Conservation (phyloP, 164 flowering plant species). For the Malania oleifera region DNA sequence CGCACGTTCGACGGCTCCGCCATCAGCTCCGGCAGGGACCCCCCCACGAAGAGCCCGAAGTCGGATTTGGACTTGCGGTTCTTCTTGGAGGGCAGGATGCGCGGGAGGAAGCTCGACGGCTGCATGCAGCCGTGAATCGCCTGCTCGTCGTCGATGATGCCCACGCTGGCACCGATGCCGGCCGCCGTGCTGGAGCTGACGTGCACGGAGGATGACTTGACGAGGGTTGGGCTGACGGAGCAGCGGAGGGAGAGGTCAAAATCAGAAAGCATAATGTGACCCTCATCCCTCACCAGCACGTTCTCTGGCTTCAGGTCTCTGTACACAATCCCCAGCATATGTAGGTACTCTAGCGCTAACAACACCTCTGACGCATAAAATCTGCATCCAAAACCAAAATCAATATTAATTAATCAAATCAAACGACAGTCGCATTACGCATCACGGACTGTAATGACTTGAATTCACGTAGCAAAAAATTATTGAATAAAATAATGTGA, state of each 20-base stretch:
- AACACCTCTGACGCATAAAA: conserved; percentile 61
- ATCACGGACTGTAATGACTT: no score
- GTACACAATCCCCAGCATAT: conserved; percentile 70
- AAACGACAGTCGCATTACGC: no score
- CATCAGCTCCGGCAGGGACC: conserved; percentile 71
- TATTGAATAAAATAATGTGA: no score
- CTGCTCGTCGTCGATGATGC: conserved; percentile 36
- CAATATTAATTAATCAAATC: no score
- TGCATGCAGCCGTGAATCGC: conserved; percentile 51
- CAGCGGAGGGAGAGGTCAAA: conserved; percentile 70
- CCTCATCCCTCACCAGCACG: conserved; percentile 65
- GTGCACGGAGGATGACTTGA: conserved; percentile 56
- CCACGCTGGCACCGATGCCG: conserved; percentile 4
- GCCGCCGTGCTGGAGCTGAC: conserved; percentile 6
- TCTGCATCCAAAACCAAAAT: no score
- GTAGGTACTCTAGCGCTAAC: conserved; percentile 67
- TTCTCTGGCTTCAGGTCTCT: conserved; percentile 73
- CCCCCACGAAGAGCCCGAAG: conserved; percentile 42
- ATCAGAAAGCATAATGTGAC: conserved; percentile 76
- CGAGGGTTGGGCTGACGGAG: conserved; percentile 66
- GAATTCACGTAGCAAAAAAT: no score
- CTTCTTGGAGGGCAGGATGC: conserved; percentile 49
- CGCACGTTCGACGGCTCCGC: conserved; percentile 77
- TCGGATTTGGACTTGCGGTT: conserved; percentile 68
- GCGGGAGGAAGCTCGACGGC: conserved; percentile 52